Evolutionary conservation across 2,329 filamentous ascomycete species (phyloP).

Genomic region (Colletotrichum kahawae): DNA sequence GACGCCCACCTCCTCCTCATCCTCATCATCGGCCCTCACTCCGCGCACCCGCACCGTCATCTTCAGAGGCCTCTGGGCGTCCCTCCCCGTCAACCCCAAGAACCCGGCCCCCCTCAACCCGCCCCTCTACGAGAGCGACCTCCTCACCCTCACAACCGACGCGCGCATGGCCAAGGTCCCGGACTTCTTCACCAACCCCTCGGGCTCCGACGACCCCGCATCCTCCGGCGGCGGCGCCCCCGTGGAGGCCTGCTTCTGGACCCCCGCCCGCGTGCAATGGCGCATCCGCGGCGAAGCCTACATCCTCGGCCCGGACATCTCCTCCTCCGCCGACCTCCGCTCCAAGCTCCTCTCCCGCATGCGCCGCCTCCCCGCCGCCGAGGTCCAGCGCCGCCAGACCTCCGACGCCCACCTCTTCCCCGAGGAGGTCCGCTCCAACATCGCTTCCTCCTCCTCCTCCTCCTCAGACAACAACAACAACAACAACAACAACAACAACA

Average conservation of each 20-base stretch:
- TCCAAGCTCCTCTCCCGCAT: conserved; percentile 67
- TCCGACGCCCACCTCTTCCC: neutral
- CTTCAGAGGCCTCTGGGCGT: conserved; percentile 83
- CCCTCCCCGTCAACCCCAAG: conserved; percentile 70
- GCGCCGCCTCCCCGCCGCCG: conserved; percentile 47
- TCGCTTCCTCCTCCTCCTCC: neutral
- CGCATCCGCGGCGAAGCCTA: conserved; percentile 78
- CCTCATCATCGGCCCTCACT: conserved; percentile 7
- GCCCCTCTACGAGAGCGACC: conserved; percentile 71
- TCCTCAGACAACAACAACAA: conserved; percentile 32
- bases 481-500: too few relatives aligned
- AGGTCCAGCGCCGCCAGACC: conserved; percentile 33
- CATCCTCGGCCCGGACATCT: conserved; percentile 73
- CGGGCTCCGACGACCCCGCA: conserved; percentile 41
- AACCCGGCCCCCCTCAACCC: conserved; percentile 78
- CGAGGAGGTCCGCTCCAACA: neutral
- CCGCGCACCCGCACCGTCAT: conserved; percentile 77
- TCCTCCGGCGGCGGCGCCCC: conserved; percentile 69
- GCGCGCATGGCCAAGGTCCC: conserved; percentile 82
- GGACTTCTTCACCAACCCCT: conserved; percentile 63
- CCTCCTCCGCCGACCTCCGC: conserved; percentile 48
- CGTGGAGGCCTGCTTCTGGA: conserved; percentile 88
- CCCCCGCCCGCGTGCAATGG: conserved; percentile 79
- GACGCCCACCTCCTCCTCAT: neutral
- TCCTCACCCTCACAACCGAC: conserved; percentile 87